Conservation (phyloP, 106 monocot genomes). For the Gastrodia elata region DNA sequence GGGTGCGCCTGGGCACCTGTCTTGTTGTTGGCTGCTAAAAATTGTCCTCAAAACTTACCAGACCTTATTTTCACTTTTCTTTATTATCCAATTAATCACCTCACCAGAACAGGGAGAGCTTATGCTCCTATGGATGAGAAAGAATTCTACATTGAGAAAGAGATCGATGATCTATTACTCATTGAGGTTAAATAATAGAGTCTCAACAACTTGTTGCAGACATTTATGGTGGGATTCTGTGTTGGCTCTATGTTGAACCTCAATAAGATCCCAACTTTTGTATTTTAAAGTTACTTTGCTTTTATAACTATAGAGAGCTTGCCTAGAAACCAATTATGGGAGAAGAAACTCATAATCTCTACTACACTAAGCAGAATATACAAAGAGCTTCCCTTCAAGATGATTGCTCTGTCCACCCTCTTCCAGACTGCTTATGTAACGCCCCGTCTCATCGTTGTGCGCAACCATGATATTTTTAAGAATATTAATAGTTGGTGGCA, state of each 20-base stretch:
- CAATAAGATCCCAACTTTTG: slow-evolving; percentile 61
- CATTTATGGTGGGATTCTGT: slow-evolving; percentile 58
- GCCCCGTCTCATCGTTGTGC: slow-evolving; percentile 36
- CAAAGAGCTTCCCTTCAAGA: slow-evolving; percentile 77
- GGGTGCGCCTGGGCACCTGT: no score
- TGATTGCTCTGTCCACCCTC: slow-evolving; percentile 43
- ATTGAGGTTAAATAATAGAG: slow-evolving; percentile 82
- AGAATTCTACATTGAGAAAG: slow-evolving; percentile 64
- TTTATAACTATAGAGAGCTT: slow-evolving; percentile 89
- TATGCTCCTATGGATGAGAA: slow-evolving; percentile 67
- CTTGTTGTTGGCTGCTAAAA: no score
- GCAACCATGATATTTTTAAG: no score
- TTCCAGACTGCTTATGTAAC: no score
- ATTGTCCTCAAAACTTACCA: no score
- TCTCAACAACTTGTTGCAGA: slow-evolving; percentile 56
- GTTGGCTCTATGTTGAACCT: slow-evolving; percentile 66
- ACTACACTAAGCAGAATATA: slow-evolving; percentile 71
- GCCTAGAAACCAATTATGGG: slow-evolving; percentile 86
- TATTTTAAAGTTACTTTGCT: slow-evolving; percentile 79
- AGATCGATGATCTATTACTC: no score
- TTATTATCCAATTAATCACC: no score
- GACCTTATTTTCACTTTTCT: no score
- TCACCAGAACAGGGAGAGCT: no score
- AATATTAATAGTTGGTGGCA: no score
- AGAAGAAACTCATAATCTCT: slow-evolving; percentile 67